Evolutionary conservation across 345 rosid genomes (phyloP), one percentile per base, ranked within the genome.

Genomic region (Lepidium africanum): DNA sequence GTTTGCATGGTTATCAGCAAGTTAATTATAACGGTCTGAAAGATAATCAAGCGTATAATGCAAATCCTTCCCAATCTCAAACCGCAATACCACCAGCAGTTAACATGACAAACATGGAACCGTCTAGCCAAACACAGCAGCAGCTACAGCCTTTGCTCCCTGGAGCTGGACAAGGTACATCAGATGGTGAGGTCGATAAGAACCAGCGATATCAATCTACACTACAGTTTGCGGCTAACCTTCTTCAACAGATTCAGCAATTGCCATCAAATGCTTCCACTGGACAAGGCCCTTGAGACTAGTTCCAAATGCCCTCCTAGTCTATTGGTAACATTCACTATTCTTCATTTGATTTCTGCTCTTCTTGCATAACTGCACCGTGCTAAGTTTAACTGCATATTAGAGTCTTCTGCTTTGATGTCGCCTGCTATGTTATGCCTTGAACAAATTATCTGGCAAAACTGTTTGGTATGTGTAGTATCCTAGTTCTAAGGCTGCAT

Each of bases 151-250:
- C 86, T 68, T 73, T 80, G 48, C 65, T 75, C 21, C 45, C 83
- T 76, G 89, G 79, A 55, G 58, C 83, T 77, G 79, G 73, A 71
- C 86, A 78, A 74, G 81, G 70, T 25, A 53, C 76, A 47, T 63
- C 87, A 63, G 88, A 83, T 70, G 78, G 57, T 21, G 97, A 90
- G 76, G 83, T 61, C n/a, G 96, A 88, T 74, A 91, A 88, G 73
- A 86, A 89, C 71, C 92, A 91, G 79, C 78, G 88, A 19, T 94
- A 94, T 73, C 97, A 94, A 67, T 94, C 95, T 63, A 91, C 99
- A 0, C 78, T 94, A 55, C 92, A 91, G 72, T 79, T 94, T 80
- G 99, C 99, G 5, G 97, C 99, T 11, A 87, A 55, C 74, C 95
- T 94, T 65, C 99, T 94, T 72, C 88, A 80, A 21, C 97, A 87